Base-by-base conservation (phyloP, 2,329 filamentous ascomycete species). In the Chaetomiaceae sp. region DNA sequence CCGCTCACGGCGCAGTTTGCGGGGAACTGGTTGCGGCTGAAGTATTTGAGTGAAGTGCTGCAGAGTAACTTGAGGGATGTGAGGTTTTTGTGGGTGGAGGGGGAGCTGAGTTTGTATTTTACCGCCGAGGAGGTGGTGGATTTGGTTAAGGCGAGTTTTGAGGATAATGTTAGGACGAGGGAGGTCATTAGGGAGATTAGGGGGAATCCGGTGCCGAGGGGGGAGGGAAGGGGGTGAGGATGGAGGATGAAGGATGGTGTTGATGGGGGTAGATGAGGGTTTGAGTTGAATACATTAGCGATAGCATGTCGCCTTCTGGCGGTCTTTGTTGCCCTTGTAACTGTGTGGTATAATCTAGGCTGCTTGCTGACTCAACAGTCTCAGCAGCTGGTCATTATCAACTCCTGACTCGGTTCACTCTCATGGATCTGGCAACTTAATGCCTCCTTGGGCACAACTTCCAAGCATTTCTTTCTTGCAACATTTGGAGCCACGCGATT, bases 61-160 rank as follows among this genome's bases (percentile, higher is more conserved):
- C 83, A 87, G 70, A 84, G 82, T 60, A 85, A 86, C 62, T 71
- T 86, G 49, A 79, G 78, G 57, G 83, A 86, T 57, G 79, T 87
- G 52, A 75, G 74, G 53, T 85, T 74, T 58, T 67, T 87, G 34
- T 87, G 83, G 83, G 75, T 79, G 62, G 82, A 87, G 58, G 83
- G 82, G 66, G 82, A 85, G 65, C 70, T 87, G 38, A 84, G 82
- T 58, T 65, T 85, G 34, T 83, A 85, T 65, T 86, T 85, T 61
- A 74, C 78, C 0, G 75, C 72, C 7, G 76, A 77, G 4, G 83
- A 86, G 69, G 80, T 85, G 14, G 68, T 85, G 31, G 82, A 87
- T 57, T 65, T 87, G 61, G 79, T 86, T 42, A 73, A 77, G 47
- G 73, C 82, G 19, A 85, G 82, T 65, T 87, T 87, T 61, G 83